phyloP scores from a whole-genome alignment of 2,329 filamentous ascomycete genomes.

The Herpotrichia juniperi region DNA sequence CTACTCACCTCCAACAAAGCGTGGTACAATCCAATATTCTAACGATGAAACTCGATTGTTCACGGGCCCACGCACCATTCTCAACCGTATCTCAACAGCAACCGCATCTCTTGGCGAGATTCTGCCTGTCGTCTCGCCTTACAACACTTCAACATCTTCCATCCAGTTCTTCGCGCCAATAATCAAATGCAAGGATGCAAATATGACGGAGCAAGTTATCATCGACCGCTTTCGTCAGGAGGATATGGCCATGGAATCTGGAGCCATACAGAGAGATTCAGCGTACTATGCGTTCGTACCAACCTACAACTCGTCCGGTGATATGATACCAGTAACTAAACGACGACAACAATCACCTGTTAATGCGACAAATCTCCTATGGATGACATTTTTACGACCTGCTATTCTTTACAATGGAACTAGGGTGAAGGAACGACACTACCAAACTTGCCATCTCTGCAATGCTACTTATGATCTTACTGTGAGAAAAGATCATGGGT shows the following conservation, averaged over 20 bases:
- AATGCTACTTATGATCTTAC: conserved; percentile 16
- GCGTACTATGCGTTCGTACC: conserved; percentile 22
- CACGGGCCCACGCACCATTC: conserved; percentile 15
- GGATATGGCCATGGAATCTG: conserved; percentile 6
- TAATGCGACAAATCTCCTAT: conserved; percentile 17
- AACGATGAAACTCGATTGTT: conserved; percentile 15
- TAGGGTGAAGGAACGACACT: conserved; percentile 13
- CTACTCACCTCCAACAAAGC: conserved; percentile 15
- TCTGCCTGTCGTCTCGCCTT: conserved; percentile 10
- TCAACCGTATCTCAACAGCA: conserved; percentile 14
- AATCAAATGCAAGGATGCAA: conserved; percentile 13
- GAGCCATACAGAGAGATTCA: conserved; percentile 10
- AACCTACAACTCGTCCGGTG: conserved; percentile 8
- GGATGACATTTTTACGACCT: conserved; percentile 19
- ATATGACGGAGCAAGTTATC: background rate
- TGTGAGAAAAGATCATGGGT: conserved; percentile 14
- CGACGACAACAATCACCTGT: conserved; percentile 16
- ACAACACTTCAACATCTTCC: conserved; percentile 12
- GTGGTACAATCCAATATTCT: conserved; percentile 8
- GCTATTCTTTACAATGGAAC: background rate
- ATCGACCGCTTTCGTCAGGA: conserved; percentile 10
- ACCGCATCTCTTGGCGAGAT: conserved; percentile 20
- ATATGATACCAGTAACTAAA: conserved; percentile 8
- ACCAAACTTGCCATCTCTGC: conserved; percentile 17
- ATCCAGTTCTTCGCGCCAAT: conserved; percentile 18